Base-by-base conservation (phyloP, 805 yeast genomes). In the Saturnispora kantuleensis region DNA sequence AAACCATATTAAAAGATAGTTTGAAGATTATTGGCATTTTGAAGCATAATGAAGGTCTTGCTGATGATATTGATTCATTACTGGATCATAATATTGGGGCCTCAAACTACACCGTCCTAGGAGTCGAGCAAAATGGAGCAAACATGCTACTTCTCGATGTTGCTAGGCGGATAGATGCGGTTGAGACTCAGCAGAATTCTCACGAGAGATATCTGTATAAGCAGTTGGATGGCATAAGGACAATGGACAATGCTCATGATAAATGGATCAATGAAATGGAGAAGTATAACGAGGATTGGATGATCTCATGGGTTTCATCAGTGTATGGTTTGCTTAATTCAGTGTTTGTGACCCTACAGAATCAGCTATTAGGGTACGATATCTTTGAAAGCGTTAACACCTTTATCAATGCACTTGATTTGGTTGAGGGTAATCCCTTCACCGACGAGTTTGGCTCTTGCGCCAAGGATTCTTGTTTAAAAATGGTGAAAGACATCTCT, bases 261-360 rank as follows among this genome's bases (percentile, higher is more conserved):
- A 46, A 47, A 4, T 52, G 54, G 21, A 34, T 56, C 7, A 17
- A 37, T 3, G 39, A 45, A 8, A 37, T 49, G 29, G 47, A 51
- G 18, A 13, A 32, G 21, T 38, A 39, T 11, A 52, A 51, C 42
- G 57, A 56, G 16, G 48, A 50, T 29, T 54, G 56, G 57, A 34
- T 57, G 3, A 56, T 47, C 29, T 50, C 50, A n/a, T 60, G 64
- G 63, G 50, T 58, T 31, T 57, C 64, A 0, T 54, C 53, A 3
- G 44, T 59, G 1, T 60, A 55, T 44, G 57, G 63, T 1, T 39
- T 60, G 5, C 55, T 57, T 39, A 54, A 52, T 32, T 49, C 62
- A 10, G 56, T 52, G 9, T 47, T 57, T n/a, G 38, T 49, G 10
- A 54, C 53, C 33, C 39, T 59, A 12, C 58, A 57, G 31, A 38